Evolutionary conservation across 371 early-diverging fungal genomes (phyloP), one percentile per base, ranked within the genome.

Genomic region (Mucor racemosus): DNA sequence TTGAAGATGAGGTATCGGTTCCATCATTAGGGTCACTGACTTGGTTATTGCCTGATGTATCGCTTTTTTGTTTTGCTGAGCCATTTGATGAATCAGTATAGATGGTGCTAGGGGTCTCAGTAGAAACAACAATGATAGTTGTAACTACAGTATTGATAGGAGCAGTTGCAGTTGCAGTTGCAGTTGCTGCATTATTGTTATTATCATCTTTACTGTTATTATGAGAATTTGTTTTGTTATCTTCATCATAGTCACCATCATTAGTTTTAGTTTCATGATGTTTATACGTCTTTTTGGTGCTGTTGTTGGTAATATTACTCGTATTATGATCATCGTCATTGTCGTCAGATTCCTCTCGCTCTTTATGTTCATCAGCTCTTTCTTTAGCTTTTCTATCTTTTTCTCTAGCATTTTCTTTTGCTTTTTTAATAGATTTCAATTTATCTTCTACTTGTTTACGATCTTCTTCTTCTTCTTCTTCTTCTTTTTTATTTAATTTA

Each of bases 71-170:
- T 31, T 54, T 64, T n/a, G 60, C 64, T 26, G 69, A 60, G 17
- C 48, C 54, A 8, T 2, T 34, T 13, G 50, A 50, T 50, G 50
- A 50, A 26, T 31, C 64, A 33, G 44, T 60, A 38, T 68, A 68
- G 21, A 68, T 68, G 19, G 46, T 46, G 11, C 46, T 63, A 21
- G 69, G 69, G 10, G 64, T 54, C 35, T 64, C 69, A 8, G 69
- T 68, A 8, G 69, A 34, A 5, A 64, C 41, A 15, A 68, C 31
- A 59, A 64, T 44, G 14, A 68, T 64, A 13, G 69, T 68, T 13
- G 69, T 64, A 7, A 64, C 64, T 7, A 68, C 21, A 7, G 69
- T 68, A 13, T 42, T 64, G 7, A 35, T 64, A 4, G 64, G 46
- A 14, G 36, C 13, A 15, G 55, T 36, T 19, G 41, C 21, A 19